phyloP scores from a whole-genome alignment of 176 grass and related monocot species.

The Avena eriantha region DNA sequence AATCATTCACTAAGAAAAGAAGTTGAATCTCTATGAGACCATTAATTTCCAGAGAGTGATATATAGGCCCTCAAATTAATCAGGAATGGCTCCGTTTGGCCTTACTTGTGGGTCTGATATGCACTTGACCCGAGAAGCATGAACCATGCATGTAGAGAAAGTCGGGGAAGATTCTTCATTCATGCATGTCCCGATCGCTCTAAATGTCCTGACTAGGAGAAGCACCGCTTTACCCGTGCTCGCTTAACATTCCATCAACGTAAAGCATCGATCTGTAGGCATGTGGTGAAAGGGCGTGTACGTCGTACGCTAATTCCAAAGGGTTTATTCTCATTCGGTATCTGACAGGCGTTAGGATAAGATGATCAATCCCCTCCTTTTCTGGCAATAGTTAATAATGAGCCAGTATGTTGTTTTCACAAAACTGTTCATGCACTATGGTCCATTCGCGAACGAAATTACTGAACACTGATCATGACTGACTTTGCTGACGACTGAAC shows the following conservation, averaged over 20 bases:
- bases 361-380: constrained; percentile 9
- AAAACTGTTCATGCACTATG: not conserved
- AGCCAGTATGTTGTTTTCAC: not conserved
- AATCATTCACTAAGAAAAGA: too few relatives aligned
- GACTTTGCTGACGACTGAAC: too few relatives aligned
- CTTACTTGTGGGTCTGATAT: constrained; percentile 16
- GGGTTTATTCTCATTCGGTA: not conserved
- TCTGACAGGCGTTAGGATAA: not conserved
- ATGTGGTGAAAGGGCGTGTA: constrained; percentile 37
- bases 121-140: constrained; percentile 23
- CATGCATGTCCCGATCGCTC: constrained; percentile 38
- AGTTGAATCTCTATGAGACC: not conserved
- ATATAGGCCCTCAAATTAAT: not conserved
- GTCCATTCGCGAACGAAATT: not conserved
- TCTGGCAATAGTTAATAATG: not conserved
- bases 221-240: constrained; percentile 34
- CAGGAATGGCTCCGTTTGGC: constrained; percentile 25
- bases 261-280: constrained; percentile 35
- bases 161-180: constrained; percentile 37
- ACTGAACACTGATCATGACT: not conserved
- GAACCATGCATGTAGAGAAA: constrained; percentile 29
- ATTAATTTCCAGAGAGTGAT: not conserved
- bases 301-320: constrained; percentile 37
- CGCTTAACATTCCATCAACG: constrained; percentile 45
- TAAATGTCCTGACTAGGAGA: constrained; percentile 58